Evolutionary conservation across 495 filamentous ascomycete species (phyloP), one percentile per base, ranked within the genome.

Genomic region (Trichoderma virens): DNA sequence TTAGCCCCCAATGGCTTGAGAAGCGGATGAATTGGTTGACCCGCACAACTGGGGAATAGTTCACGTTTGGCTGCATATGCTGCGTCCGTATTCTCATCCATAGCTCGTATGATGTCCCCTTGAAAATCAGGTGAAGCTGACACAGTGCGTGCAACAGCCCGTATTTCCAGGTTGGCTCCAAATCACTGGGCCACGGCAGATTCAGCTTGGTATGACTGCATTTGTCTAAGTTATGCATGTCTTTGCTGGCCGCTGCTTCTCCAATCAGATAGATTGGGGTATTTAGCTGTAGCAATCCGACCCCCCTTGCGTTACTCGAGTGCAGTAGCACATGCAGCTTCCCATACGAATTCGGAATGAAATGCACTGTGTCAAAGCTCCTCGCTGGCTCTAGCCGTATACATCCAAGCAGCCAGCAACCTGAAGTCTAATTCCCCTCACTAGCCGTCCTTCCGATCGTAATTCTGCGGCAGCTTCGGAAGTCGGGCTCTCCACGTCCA

Each of bases 101-200:
- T 8, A 23, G 43, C 43, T 47, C 43, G 43, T 47, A 47, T 47
- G 43, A 47, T 47, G 18, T n/a, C 43, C 8, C 5, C 20, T 47
- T 4, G 25, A 27, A 27, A 14, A 5, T 18, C 11, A 18, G 51
- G 16, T 14, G 25, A 27, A 56, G 51, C 51, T 56, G 25, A 56
- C 51, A 56, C 51, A 56, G 51, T 56, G 51, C 27, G 51, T 56
- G 51, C 51, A 25, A 56, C 30, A 56, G 2, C 8, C 51, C 51
- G 51, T n/a, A 25, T 56, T 2, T 1, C 23, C 9, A 6, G 51
- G 6, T 8, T 6, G 5, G 9, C 18, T 47, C 43, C 20, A n/a
- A 20, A 9, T n/a, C 18, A n/a, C 18, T 25, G 18, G 20, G 16
- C 9, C 51, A 56, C 47, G 8, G 20, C 47, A 56, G 47, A 28